Percentiles rank a stretch among this genome's conserved stretches.
These are phyloP conservation scores for Didymella exigua DNA, from an alignment of 2,329 filamentous ascomycete species.

Conservation along the genomic window DNA sequence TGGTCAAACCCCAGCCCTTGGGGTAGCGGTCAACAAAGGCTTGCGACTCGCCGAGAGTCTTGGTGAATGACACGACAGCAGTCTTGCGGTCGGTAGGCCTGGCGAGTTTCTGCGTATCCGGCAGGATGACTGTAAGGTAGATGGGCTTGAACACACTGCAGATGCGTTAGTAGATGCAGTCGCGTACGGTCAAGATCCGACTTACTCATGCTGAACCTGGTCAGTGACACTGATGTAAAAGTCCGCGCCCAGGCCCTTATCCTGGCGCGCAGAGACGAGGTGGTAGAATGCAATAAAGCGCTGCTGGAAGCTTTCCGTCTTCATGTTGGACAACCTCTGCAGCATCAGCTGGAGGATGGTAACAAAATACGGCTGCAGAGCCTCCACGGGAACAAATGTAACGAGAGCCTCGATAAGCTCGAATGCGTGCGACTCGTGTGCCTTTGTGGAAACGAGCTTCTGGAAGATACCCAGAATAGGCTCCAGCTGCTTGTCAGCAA, in stretches of 20 bases:
- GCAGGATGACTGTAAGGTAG: slow-evolving; percentile 85
- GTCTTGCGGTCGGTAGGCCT: slow-evolving; percentile 90
- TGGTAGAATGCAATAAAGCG: slow-evolving; percentile 96
- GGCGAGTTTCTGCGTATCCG: slow-evolving; percentile 85
- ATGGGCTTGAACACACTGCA: slow-evolving; percentile 77
- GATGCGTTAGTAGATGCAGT: slow-evolving; percentile 22
- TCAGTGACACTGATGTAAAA: slow-evolving; percentile 90
- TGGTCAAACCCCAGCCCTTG: slow-evolving; percentile 87
- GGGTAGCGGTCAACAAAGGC: slow-evolving; percentile 74
- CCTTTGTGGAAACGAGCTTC: slow-evolving; percentile 79
- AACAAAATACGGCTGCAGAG: slow-evolving; percentile 76
- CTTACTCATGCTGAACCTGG: slow-evolving; percentile 71
- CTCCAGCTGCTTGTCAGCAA: slow-evolving; percentile 80
- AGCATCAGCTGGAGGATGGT: slow-evolving; percentile 83
- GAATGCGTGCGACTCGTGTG: slow-evolving; percentile 84
- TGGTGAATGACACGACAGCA: slow-evolving; percentile 90
- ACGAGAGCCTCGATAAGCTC: slow-evolving; percentile 86
- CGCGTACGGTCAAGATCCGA: neutral
- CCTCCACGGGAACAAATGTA: slow-evolving; percentile 72
- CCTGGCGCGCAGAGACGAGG: slow-evolving; percentile 78
- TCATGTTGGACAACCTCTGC: slow-evolving; percentile 71
- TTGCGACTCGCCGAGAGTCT: slow-evolving; percentile 84
- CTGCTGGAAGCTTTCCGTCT: slow-evolving; percentile 81
- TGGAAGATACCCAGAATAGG: slow-evolving; percentile 95
- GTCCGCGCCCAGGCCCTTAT: slow-evolving; percentile 86